Percentiles rank a stretch among this genome's conserved stretches.
Evolutionary conservation across 228 moss, liverwort and hornwort species (phyloP).

Genomic region (Sphagnum magellanicum): DNA sequence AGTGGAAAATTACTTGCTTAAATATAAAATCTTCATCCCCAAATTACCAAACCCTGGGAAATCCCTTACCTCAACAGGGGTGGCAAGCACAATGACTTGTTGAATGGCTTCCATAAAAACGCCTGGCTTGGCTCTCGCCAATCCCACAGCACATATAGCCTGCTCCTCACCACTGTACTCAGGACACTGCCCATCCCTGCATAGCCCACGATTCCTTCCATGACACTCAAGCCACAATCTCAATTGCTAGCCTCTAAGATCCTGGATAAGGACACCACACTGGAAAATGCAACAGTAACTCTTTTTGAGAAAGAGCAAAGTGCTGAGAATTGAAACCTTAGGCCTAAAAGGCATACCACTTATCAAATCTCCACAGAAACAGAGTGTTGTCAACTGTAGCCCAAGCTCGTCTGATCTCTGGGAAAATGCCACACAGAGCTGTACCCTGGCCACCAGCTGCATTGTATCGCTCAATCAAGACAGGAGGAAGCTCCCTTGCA

Average conservation of each 20-base stretch:
- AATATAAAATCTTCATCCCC: too few species aligned
- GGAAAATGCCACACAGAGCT: constrained; percentile 92
- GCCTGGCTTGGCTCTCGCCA: constrained; percentile 78
- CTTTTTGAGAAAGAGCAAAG: background rate
- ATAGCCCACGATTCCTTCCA: background rate
- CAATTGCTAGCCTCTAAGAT: background rate
- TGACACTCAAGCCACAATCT: background rate
- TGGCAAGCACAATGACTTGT: constrained; percentile 77
- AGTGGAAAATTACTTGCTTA: too few species aligned
- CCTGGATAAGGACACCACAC: background rate
- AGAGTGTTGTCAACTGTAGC: constrained; percentile 97
- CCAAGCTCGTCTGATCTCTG: constrained; percentile 91
- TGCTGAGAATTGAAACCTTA: background rate
- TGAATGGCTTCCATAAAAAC: constrained; percentile 96
- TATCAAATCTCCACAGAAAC: constrained; percentile 97
- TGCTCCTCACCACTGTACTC: constrained; percentile 99
- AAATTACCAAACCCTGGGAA: background rate
- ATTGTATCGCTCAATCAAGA: constrained; percentile 90
- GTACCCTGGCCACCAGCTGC: constrained; percentile 92
- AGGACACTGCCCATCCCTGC: constrained; percentile 97
- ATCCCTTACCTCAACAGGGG: constrained; percentile 78
- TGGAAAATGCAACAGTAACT: background rate
- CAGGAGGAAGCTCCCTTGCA: constrained; percentile 87
- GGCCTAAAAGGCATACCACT: constrained; percentile 46
- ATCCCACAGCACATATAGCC: constrained; percentile 90